A percentile compares a stretch with the other conserved stretches of the same genome.
phyloP scores from a whole-genome alignment of 2,329 filamentous ascomycete species.

The Fusarium irregulare region DNA sequence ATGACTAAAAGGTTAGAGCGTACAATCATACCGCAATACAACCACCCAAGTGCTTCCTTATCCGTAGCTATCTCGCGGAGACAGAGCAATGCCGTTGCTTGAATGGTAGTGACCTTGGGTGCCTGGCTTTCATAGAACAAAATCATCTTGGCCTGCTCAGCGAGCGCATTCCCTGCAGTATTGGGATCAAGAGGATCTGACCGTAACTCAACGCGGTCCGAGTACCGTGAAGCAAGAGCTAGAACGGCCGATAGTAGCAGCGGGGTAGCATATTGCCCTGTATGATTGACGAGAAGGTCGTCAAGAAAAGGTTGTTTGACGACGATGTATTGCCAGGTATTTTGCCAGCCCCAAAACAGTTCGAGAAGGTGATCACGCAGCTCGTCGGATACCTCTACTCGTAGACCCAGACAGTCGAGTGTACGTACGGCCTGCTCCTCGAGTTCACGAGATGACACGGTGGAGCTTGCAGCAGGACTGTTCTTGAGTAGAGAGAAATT shows the following conservation, averaged over 20 bases:
- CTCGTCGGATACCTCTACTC: neutral
- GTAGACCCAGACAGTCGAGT: neutral
- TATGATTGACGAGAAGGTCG: neutral
- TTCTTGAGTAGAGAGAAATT: neutral
- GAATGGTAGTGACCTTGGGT: neutral
- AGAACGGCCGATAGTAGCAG: neutral
- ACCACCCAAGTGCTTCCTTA: constrained; percentile 3
- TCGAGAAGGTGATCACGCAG: neutral
- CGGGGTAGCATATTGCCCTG: neutral
- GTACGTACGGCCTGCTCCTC: neutral
- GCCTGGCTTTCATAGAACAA: neutral
- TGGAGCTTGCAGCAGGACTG: neutral
- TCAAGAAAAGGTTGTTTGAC: neutral
- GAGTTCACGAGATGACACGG: rapidly evolving
- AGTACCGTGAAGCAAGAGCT: neutral
- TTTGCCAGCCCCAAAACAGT: neutral
- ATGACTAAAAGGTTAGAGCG: rapidly evolving
- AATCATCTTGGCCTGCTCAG: constrained; percentile 1
- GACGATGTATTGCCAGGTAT: neutral
- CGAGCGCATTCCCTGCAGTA: neutral
- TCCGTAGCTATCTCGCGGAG: neutral
- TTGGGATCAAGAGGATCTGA: neutral
- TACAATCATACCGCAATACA: neutral
- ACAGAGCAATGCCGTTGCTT: neutral
- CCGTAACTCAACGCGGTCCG: neutral